Percentiles rank a stretch among this genome's conserved stretches.
Evolutionary conservation across 495 filamentous ascomycete species (phyloP).

Genomic region (Hypoxylon intermedium): DNA sequence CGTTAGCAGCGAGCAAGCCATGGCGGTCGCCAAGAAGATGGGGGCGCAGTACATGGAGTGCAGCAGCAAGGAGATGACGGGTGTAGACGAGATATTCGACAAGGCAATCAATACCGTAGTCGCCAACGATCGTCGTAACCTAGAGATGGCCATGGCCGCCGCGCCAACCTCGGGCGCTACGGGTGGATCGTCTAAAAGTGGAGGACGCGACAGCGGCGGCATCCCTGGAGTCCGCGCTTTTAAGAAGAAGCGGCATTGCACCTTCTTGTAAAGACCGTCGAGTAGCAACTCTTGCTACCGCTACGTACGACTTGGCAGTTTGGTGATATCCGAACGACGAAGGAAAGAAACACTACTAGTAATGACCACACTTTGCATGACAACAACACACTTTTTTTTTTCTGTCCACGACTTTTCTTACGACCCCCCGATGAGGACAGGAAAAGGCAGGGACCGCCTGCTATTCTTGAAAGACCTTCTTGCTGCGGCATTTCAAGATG

Average conservation of each 20-base stretch:
- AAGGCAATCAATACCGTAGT: constrained; percentile 87
- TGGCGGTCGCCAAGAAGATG: constrained; percentile 88
- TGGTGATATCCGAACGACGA: constrained; percentile 2
- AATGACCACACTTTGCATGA: constrained; percentile 42
- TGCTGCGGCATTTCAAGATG: constrained; percentile 20
- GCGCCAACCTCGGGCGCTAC: constrained; percentile 34
- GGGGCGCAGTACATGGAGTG: constrained; percentile 95
- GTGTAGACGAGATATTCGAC: constrained; percentile 94
- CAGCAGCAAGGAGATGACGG: constrained; percentile 94
- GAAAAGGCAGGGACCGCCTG: constrained; percentile 7
- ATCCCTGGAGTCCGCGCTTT: constrained; percentile 45
- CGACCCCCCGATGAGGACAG: constrained; percentile 18
- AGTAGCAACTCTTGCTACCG: not conserved
- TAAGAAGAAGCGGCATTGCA: constrained; percentile 72
- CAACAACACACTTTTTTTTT: constrained; percentile 16
- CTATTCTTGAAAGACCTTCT: constrained; percentile 14
- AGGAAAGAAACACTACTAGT: constrained; percentile 12
- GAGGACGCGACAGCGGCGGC: constrained; percentile 32
- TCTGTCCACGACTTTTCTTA: constrained; percentile 33
- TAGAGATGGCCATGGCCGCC: constrained; percentile 50
- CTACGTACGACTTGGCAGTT: not conserved
- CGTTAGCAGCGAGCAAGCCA: constrained; percentile 88
- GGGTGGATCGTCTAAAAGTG: constrained; percentile 12
- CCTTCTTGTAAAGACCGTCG: constrained; percentile 64
- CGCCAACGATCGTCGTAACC: constrained; percentile 64